Evolutionary conservation across 164 flowering plant species (phyloP).

Genomic region (Brasenia schreberi): DNA sequence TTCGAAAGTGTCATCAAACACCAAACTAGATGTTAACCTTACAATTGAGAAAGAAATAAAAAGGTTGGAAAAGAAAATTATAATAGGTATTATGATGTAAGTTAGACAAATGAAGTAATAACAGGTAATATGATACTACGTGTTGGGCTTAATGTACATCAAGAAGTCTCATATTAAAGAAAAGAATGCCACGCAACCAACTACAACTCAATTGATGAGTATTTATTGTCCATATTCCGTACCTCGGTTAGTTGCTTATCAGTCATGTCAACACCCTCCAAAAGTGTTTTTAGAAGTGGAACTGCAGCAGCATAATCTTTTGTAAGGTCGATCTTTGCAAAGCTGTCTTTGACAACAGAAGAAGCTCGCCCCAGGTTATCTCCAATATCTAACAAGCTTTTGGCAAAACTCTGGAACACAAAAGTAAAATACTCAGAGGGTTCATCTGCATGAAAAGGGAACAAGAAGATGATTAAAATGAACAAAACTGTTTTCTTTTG

Average conservation of each 20-base stretch:
- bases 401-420: conserved; percentile 68
- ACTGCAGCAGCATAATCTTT: conserved; percentile 51
- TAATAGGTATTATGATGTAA: no score
- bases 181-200: no score
- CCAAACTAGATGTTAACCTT: no score
- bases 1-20: no score
- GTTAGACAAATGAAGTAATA: no score
- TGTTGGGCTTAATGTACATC: no score
- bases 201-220: no score
- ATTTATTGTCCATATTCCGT: background rate
- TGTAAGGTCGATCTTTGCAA: conserved; percentile 51
- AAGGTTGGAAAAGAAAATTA: no score
- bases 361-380: conserved; percentile 94
- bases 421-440: background rate
- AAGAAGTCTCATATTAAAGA: no score
- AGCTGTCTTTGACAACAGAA: conserved; percentile 66
- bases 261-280: conserved; percentile 97
- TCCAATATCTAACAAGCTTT: conserved; percentile 76
- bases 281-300: conserved; percentile 63
- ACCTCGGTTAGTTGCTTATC: conserved; percentile 88
- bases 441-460: background rate
- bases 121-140: no score
- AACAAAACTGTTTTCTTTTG: background rate
- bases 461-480: background rate
- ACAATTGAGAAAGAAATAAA: no score